These are phyloP conservation scores for Dendrostoma leiphaemia DNA, from an alignment of 2,329 filamentous ascomycete species.

Conservation along the genomic window DNA sequence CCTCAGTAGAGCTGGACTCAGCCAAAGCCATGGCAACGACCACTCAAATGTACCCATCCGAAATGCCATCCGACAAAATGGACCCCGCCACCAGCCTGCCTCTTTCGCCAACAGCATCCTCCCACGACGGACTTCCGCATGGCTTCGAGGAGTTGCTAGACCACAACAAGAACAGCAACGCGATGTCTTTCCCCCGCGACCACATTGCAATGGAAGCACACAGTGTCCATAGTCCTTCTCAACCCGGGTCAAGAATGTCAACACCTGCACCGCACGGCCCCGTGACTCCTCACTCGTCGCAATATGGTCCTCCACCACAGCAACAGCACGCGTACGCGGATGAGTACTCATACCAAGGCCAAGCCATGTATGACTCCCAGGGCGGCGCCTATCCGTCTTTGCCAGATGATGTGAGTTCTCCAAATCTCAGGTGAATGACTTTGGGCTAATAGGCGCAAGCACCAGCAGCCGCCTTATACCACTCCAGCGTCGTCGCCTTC, in stretches of 20 bases:
- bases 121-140: slow-evolving; percentile 36
- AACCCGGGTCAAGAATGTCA: slow-evolving; percentile 35
- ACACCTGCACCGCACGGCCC: slow-evolving; percentile 34
- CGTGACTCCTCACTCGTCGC: slow-evolving; percentile 20
- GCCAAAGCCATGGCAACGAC: slow-evolving; percentile 13
- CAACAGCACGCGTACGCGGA: slow-evolving; percentile 19
- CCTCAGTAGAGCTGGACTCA: slow-evolving; percentile 4
- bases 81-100: slow-evolving; percentile 33
- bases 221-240: slow-evolving; percentile 30
- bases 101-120: slow-evolving; percentile 43
- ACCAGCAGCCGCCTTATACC: slow-evolving; percentile 39
- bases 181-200: slow-evolving; percentile 26
- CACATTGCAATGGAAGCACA: slow-evolving; percentile 26
- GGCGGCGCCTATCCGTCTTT: slow-evolving; percentile 21
- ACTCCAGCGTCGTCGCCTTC: slow-evolving; percentile 52
- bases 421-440: neutral
- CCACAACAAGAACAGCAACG: slow-evolving; percentile 43
- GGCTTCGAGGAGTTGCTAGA: slow-evolving; percentile 42
- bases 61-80: slow-evolving; percentile 28
- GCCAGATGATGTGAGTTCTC: slow-evolving; percentile 2
- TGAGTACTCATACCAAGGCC: slow-evolving; percentile 6
- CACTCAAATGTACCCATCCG: slow-evolving; percentile 13
- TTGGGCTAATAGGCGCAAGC: slow-evolving; percentile 11
- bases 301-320: slow-evolving; percentile 29
- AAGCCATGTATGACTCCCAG: slow-evolving; percentile 19